These are phyloP conservation scores for Yamadazyma laniorum DNA, from an alignment of 805 yeast genomes.

Conservation along the genomic window DNA sequence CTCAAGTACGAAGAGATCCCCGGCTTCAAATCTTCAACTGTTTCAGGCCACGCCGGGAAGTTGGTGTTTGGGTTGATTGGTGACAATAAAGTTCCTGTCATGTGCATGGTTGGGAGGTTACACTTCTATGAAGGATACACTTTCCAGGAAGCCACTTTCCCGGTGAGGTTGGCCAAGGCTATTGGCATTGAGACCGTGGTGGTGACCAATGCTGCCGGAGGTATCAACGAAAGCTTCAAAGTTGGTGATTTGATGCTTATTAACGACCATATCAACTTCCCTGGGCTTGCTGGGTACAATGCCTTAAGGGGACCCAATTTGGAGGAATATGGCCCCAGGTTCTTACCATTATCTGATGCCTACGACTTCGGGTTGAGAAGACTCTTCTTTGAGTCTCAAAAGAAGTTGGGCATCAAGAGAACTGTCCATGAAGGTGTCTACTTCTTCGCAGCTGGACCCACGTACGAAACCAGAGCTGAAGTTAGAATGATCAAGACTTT, in stretches of 20 bases:
- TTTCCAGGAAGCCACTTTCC: conserved; percentile 80
- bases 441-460: conserved; percentile 86
- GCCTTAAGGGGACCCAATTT: conserved; percentile 87
- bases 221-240: conserved; percentile 59
- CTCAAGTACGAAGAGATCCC: conserved; percentile 72
- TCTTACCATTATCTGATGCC: conserved; percentile 85
- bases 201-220: conserved; percentile 98
- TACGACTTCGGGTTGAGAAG: conserved; percentile 74
- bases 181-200: conserved; percentile 63
- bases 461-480: conserved; percentile 91
- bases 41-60: conserved; percentile 86
- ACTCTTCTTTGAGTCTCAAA: conserved; percentile 53
- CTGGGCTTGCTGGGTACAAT: conserved; percentile 86
- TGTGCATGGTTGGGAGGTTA: conserved; percentile 91
- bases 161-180: conserved; percentile 69
- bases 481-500: conserved; percentile 64
- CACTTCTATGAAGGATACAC: conserved; percentile 91
- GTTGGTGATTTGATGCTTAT: conserved; percentile 93
- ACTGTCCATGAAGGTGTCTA: conserved; percentile 83
- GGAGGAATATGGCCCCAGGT: conserved; percentile 78
- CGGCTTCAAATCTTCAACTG: conserved; percentile 78
- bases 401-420: conserved; percentile 49
- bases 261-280: conserved; percentile 84
- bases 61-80: conserved; percentile 79
- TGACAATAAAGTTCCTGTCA: conserved; percentile 65